Evolutionary conservation across 2,329 filamentous ascomycete species (phyloP).

Genomic region (Diaporthe batatas): DNA sequence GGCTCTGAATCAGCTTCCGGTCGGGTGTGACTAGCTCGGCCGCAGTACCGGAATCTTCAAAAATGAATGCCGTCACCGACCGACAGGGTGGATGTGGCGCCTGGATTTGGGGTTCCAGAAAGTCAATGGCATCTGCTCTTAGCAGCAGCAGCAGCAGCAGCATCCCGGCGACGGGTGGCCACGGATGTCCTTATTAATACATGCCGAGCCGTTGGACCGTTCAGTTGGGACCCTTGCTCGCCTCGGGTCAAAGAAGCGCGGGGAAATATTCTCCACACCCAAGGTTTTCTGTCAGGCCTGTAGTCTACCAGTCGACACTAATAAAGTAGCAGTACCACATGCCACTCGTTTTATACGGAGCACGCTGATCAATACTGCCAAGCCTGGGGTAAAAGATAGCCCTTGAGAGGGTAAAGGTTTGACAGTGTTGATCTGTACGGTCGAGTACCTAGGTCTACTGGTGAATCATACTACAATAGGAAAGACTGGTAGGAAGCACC

Average conservation of each 20-base stretch:
- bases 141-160: neutral
- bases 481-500: neutral
- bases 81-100: conserved; percentile 16
- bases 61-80: conserved; percentile 39
- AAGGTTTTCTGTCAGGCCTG: neutral
- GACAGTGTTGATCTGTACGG: neutral
- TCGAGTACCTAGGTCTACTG: neutral
- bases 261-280: conserved; percentile 27
- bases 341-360: conserved; percentile 26
- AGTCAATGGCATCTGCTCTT: conserved; percentile 28
- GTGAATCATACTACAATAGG: neutral
- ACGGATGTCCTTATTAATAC: conserved; percentile 39
- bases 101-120: conserved; percentile 23
- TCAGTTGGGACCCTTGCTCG: neutral
- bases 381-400: conserved; percentile 30
- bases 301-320: too few relatives aligned
- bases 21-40: conserved; percentile 7
- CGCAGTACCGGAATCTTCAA: conserved; percentile 19
- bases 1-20: conserved; percentile 8
- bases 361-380: conserved; percentile 4
- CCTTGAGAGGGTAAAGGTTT: neutral
- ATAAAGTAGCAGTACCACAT: neutral
- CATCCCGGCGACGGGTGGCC: conserved; percentile 7
- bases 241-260: conserved; percentile 31
- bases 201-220: conserved; percentile 41